Evolutionary conservation across 148 eudicot species (phyloP).

Genomic region (Heliosperma pusillum): DNA sequence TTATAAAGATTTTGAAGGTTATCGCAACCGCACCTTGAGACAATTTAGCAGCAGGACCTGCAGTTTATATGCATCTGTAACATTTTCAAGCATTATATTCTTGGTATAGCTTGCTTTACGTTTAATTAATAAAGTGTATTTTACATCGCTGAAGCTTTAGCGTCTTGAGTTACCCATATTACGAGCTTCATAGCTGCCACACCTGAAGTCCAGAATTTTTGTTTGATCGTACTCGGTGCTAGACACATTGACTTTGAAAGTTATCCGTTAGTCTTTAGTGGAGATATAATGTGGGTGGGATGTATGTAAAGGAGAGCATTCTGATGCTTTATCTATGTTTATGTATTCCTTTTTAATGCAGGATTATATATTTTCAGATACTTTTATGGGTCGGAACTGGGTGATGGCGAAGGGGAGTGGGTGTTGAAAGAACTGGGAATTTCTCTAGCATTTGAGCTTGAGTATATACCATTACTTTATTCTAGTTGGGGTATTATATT

Average conservation of each 20-base stretch:
- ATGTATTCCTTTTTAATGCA: no score
- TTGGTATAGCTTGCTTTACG: constrained; percentile 1
- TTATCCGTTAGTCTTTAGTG: no score
- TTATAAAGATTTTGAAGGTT: constrained; percentile 1
- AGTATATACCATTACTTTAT: no score
- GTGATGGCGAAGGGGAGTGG: background rate
- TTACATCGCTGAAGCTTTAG: background rate
- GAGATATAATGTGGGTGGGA: no score
- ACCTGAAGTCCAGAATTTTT: background rate
- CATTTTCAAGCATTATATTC: background rate
- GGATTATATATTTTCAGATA: no score
- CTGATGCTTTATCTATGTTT: no score
- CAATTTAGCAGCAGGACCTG: background rate
- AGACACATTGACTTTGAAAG: background rate
- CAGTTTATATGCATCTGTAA: background rate
- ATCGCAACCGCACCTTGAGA: background rate
- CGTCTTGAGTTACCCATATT: background rate
- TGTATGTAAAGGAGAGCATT: no score
- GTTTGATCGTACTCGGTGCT: background rate
- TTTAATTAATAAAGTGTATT: background rate
- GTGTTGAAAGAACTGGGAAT: background rate
- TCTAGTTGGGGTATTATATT: background rate
- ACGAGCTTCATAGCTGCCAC: background rate
- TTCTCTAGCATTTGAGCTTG: background rate
- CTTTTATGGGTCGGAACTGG: background rate